Evolutionary conservation across 139 green algal genomes (phyloP), one percentile per base, ranked within the genome.

Genomic region (Ulvella scutata): DNA sequence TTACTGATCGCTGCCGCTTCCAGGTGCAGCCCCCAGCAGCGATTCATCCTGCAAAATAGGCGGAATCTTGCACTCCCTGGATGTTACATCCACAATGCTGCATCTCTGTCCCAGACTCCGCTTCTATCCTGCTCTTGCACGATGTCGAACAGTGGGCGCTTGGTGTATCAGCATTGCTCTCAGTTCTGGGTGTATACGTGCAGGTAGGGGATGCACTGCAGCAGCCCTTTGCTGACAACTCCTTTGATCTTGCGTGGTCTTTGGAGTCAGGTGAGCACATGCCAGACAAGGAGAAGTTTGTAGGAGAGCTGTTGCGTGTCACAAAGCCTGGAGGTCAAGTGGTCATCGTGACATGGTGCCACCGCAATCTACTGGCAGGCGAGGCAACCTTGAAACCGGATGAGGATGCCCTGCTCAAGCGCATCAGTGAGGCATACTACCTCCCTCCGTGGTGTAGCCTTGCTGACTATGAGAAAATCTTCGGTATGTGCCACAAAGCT

Each of bases 341-440:
- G 33, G 88, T 96, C 39, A 77, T 96, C 20, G 92, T 96, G 13
- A 97, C 92, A 20, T 97, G 92, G 92, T 96, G 90, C 79, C 92
- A 96, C 81, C 76, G 86, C 3, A 79, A 83, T 35, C 79, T 90
- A 62, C 33, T 43, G 39, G 43, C 82, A 13, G 77, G 43, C 17
- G 76, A 80, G 38, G 36, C 61, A 17, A 20, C 26, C 3, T 38
- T 85, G 3, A 78, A 59, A 9, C 38, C 72, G 4, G 75, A 81
- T 26, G 77, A 85, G 72, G 60, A 89, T 73, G 76, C 79, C 3
- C 81, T 99, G 43, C 80, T 99, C 78, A 86, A 95, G 38, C 81
- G 85, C 43, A 98, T 99, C 79, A 96, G 89, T 80, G 87, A 95
- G 59, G 95, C 93, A 0, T 99, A 99, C 84, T 98, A 97, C 84